Evolutionary conservation across 352 stramenopile genomes (phyloP), one percentile per base, ranked within the genome.

Genomic region (Pythium pectinolyticum): DNA sequence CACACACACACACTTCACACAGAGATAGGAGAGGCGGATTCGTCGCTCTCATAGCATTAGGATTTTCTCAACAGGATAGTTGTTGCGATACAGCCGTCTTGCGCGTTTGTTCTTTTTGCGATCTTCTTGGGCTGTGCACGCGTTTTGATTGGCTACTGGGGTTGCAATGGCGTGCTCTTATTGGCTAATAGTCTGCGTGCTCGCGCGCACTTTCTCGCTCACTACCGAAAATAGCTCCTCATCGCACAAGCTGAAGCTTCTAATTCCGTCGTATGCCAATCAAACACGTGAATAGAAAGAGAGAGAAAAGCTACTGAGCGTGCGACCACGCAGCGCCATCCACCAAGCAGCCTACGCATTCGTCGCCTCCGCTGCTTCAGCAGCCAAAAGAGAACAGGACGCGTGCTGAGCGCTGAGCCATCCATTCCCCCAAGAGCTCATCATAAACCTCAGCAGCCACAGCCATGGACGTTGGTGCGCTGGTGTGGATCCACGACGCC

Each of bases 401-500:
- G 40, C n/a, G 19, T 27, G n/a, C n/a, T n/a, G n/a, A n/a, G n/a
- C n/a, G n/a, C n/a, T n/a, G n/a, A n/a, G n/a, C n/a, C n/a, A n/a
- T n/a, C n/a, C n/a, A n/a, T n/a, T n/a, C n/a, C n/a, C n/a, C n/a
- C n/a, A n/a, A n/a, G n/a, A n/a, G n/a, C n/a, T n/a, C n/a, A n/a
- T n/a, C n/a, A n/a, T n/a, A n/a, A n/a, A n/a, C n/a, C n/a, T n/a
- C n/a, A n/a, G n/a, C n/a, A n/a, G n/a, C n/a, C n/a, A n/a, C 32
- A 7, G 35, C 43, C n/a, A 94, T 94, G 85, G 85, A 94, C 68
- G 72, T 81, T 12, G 82, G 78, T 39, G 71, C 80, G 50, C 77
- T 69, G 69, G 84, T 94, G 50, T 94, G 85, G 85, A 56, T 94
- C 28, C 69, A 76, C 24, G 80, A 92, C 61, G 48, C 70, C 10